These are phyloP conservation scores for Umbelopsis sp. DNA, from an alignment of 192 early-diverging fungal species.

Conservation along the genomic window DNA sequence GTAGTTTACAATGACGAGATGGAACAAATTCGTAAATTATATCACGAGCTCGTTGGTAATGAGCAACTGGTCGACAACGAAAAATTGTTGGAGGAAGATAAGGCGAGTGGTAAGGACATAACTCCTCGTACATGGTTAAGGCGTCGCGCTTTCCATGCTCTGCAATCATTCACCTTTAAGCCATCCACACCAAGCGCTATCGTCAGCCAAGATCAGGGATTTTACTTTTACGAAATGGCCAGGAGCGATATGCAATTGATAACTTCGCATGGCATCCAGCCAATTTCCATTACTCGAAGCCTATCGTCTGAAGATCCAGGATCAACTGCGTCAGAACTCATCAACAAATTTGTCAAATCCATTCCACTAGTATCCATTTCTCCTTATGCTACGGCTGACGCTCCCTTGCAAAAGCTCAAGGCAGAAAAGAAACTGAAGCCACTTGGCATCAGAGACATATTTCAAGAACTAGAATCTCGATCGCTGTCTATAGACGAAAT, in stretches of 20 bases:
- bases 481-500: conserved; percentile 60
- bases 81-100: conserved; percentile 41
- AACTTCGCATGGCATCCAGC: conserved; percentile 64
- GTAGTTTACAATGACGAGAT: conserved; percentile 82
- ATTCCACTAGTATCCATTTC: conserved; percentile 63
- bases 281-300: conserved; percentile 49
- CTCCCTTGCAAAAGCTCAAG: conserved; percentile 41
- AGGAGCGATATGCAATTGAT: conserved; percentile 57
- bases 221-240: conserved; percentile 58
- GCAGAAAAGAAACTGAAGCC: conserved; percentile 35
- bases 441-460: conserved; percentile 64
- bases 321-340: conserved; percentile 53
- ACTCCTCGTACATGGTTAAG: conserved; percentile 52
- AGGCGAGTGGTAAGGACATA: conserved; percentile 15
- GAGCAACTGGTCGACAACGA: conserved; percentile 37
- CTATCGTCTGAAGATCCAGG: conserved; percentile 9
- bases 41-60: conserved; percentile 42
- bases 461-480: conserved; percentile 61
- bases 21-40: conserved; percentile 56
- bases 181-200: conserved; percentile 69
- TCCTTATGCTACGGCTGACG: conserved; percentile 53
- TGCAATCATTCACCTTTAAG: conserved; percentile 68
- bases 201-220: conserved; percentile 61
- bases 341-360: conserved; percentile 66
- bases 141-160: conserved; percentile 65